Percentiles rank a stretch among this genome's conserved stretches.
Conservation (phyloP, 441 rosid genomes). For the Pelargonium citronellum region DNA sequence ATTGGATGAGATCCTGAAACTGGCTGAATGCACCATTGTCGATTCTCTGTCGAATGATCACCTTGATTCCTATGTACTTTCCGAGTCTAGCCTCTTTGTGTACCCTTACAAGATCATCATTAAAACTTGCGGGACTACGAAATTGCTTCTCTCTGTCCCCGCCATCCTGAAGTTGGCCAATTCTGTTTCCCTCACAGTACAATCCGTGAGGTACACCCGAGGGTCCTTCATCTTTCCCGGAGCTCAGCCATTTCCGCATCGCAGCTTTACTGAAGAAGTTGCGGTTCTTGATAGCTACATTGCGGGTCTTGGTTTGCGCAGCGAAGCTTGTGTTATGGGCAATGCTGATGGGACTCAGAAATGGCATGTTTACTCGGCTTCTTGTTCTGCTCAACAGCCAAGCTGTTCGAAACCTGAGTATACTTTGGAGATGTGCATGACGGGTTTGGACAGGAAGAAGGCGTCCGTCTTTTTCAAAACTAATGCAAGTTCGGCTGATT, state of each 20-base stretch:
- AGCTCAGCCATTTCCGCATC: conserved; percentile 33
- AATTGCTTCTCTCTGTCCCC: conserved; percentile 28
- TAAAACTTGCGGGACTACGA: conserved; percentile 59
- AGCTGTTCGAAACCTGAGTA: conserved; percentile 9
- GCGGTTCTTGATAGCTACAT: conserved; percentile 21
- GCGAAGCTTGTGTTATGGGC: conserved; percentile 25
- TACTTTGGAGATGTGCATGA: conserved; percentile 38
- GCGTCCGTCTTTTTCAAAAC: conserved; percentile 30
- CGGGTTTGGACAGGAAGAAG: conserved; percentile 26
- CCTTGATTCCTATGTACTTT: conserved; percentile 63
- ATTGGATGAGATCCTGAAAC: conserved; percentile 35
- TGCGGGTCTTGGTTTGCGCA: background rate
- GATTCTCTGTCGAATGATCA: conserved; percentile 47
- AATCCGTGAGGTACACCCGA: conserved; percentile 35
- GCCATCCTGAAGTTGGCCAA: conserved; percentile 20
- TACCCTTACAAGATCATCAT: conserved; percentile 42
- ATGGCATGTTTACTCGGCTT: conserved; percentile 34
- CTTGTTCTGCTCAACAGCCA: background rate
- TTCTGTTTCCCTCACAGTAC: conserved; percentile 23
- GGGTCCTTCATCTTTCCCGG: conserved; percentile 39
- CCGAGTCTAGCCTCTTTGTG: conserved; percentile 64
- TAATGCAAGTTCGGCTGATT: conserved; percentile 7
- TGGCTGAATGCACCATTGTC: conserved; percentile 52
- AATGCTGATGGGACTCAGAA: conserved; percentile 16
- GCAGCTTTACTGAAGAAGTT: conserved; percentile 34